Conservation (phyloP, 257 asterid species). For the Osmanthus fragrans region DNA sequence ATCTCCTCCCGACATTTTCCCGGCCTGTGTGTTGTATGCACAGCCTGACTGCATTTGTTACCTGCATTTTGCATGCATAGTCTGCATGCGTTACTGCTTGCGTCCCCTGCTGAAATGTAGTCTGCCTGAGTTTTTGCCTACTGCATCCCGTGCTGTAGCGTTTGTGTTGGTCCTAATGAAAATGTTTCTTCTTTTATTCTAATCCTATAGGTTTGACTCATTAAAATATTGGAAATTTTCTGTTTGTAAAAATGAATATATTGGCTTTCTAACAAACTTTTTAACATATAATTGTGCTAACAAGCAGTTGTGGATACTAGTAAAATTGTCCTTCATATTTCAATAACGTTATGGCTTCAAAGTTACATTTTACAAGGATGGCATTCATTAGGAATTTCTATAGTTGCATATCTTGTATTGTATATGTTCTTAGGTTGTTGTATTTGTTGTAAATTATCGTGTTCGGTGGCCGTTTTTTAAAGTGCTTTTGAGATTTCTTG, state of each 20-base stretch:
- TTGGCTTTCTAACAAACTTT: slow-evolving; percentile 20
- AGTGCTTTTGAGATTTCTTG: slow-evolving; percentile 14
- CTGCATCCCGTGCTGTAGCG: too few species aligned
- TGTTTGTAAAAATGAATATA: slow-evolving; percentile 9
- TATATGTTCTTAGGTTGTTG: slow-evolving; percentile 7
- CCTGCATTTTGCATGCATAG: too few species aligned
- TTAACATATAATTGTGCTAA: slow-evolving; percentile 23
- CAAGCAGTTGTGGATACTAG: slow-evolving; percentile 21
- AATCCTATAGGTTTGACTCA: slow-evolving; percentile 20
- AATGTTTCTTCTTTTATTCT: slow-evolving; percentile 9
- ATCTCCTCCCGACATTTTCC: too few species aligned
- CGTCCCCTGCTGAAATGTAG: too few species aligned
- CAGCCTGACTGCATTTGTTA: too few species aligned
- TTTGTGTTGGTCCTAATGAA: too few species aligned
- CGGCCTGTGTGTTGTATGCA: too few species aligned
- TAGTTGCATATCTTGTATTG: background rate
- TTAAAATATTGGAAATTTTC: slow-evolving; percentile 25
- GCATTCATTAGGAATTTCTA: slow-evolving; percentile 21
- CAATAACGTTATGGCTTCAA: slow-evolving; percentile 15
- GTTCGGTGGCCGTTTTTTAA: background rate
- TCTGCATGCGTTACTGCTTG: too few species aligned
- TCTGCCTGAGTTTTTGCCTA: too few species aligned
- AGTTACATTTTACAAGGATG: slow-evolving; percentile 18
- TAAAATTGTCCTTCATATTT: background rate
- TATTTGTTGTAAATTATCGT: background rate